Conservation (phyloP, 1,284 basidiomycete genomes). For the Kalmanozyma brasiliensis region DNA sequence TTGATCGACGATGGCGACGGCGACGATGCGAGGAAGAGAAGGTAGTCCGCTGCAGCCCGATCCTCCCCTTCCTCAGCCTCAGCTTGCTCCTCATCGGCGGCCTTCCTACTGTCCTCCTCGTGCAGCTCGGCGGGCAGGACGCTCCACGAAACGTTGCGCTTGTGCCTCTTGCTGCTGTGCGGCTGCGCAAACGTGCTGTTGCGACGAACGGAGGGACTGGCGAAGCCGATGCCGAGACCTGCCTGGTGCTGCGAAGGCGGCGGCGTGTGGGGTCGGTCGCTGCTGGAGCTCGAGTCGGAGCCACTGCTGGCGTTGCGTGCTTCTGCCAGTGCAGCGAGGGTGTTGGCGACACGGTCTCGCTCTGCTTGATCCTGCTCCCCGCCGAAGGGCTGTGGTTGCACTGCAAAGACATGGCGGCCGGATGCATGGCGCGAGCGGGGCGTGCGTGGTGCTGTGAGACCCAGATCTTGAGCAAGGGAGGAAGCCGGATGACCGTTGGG, state of each 20-base stretch:
- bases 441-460: constrained; percentile 40
- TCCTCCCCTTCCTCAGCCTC: constrained; percentile 18
- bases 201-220: constrained; percentile 20
- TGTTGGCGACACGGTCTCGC: constrained; percentile 44
- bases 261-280: constrained; percentile 21
- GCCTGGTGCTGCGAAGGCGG: not conserved
- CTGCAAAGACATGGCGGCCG: constrained; percentile 15
- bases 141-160: constrained; percentile 35
- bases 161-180: constrained; percentile 13
- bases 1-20: constrained; percentile 41
- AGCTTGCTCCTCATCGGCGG: not conserved
- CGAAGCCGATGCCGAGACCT: constrained; percentile 18
- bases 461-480: constrained; percentile 54
- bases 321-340: constrained; percentile 35
- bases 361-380: constrained; percentile 43
- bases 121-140: constrained; percentile 7
- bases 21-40: constrained; percentile 31
- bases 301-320: constrained; percentile 20
- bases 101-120: constrained; percentile 2
- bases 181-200: constrained; percentile 12
- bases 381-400: constrained; percentile 9
- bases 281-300: constrained; percentile 27
- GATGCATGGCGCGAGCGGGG: constrained; percentile 47
- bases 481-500: constrained; percentile 58
- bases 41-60: constrained; percentile 38